These are phyloP conservation scores for Nicotiana tomentosiformis DNA, from an alignment of 257 asterid species.

Conservation along the genomic window DNA sequence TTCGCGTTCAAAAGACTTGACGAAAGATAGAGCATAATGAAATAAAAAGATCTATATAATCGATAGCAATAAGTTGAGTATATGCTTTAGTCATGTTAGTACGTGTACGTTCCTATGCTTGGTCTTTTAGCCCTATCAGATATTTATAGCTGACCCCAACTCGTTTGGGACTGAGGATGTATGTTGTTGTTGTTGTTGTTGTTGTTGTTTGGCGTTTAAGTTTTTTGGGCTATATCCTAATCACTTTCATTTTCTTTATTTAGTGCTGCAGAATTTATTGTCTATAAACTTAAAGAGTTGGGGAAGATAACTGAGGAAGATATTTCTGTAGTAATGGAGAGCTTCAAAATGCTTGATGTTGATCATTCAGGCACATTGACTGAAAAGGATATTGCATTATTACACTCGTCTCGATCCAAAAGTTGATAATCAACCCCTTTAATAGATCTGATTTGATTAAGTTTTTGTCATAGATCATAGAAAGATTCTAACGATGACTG, in stretches of 20 bases:
- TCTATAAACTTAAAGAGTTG: conserved; percentile 75
- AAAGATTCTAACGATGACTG: background rate
- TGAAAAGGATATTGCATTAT: conserved; percentile 36
- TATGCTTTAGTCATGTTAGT: background rate
- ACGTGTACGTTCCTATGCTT: background rate
- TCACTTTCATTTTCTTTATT: background rate
- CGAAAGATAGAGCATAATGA: background rate
- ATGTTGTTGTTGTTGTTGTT: background rate
- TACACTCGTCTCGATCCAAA: conserved; percentile 9
- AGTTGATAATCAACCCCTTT: background rate
- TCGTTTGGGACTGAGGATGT: background rate
- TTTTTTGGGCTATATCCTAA: background rate
- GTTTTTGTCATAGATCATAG: background rate
- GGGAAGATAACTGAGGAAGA: conserved; percentile 71
- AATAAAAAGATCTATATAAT: background rate
- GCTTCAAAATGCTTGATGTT: conserved; percentile 49
- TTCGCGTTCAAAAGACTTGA: background rate
- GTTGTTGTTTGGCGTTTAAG: background rate
- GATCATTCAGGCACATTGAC: conserved; percentile 71
- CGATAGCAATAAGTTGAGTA: background rate
- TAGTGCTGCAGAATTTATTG: conserved; percentile 64
- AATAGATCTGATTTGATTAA: background rate
- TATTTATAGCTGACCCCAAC: background rate
- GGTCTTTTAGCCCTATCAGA: background rate
- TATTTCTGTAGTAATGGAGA: conserved; percentile 52